Conservation (phyloP, 2,329 filamentous ascomycete genomes). For the Dactylellina haptotyla region DNA sequence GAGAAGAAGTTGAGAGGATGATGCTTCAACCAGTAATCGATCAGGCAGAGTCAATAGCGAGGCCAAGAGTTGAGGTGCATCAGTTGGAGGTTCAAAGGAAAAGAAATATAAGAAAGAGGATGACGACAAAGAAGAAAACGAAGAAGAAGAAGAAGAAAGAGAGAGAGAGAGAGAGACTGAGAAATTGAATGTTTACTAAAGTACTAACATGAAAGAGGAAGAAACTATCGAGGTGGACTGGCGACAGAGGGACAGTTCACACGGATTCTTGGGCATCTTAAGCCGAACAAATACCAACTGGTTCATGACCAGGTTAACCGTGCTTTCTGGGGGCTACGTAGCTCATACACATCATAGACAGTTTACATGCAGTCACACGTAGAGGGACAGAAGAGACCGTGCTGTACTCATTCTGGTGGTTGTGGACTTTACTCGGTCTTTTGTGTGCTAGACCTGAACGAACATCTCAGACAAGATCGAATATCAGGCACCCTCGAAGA, state of each 20-base stretch:
- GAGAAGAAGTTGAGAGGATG: constrained; percentile 1
- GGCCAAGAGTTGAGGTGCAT: no score
- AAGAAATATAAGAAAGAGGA: constrained; percentile 3
- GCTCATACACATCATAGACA: background rate
- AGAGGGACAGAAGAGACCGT: background rate
- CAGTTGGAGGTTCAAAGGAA: no score
- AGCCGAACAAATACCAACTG: no score
- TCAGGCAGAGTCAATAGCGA: no score
- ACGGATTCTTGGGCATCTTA: no score
- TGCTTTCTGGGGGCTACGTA: background rate
- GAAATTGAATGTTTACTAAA: background rate
- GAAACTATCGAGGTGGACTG: constrained; percentile 17
- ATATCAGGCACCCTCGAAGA: constrained; percentile 32
- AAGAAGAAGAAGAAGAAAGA: constrained; percentile 19
- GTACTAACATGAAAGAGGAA: constrained; percentile 30
- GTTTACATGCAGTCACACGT: background rate
- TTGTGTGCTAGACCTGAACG: background rate
- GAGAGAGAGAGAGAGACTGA: constrained; percentile 1
- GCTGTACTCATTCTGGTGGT: background rate
- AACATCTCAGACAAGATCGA: constrained; percentile 2
- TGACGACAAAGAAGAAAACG: background rate
- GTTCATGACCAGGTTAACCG: no score
- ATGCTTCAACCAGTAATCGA: no score
- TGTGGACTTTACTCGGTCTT: no score
- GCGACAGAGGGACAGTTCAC: constrained; percentile 23